Base-by-base conservation (phyloP, 176 grass and related monocot species). In the Stipa capillata region DNA sequence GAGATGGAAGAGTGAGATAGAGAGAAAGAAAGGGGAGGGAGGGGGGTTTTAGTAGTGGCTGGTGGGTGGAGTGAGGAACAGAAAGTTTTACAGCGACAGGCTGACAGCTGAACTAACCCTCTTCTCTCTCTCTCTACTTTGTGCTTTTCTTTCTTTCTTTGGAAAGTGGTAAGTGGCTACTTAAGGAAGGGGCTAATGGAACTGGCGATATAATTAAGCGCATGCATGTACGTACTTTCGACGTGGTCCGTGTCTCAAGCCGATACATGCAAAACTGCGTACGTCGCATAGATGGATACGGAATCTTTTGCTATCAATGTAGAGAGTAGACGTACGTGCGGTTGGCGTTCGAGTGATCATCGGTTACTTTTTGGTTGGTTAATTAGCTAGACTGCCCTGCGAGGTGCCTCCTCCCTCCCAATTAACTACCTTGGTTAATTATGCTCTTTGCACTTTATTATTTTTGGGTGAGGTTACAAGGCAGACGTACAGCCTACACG, bases 151-250 rank as follows among this genome's bases (percentile, higher is more conserved):
- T 36, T 20, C 28, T 51, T 3, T 51, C 69, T 33, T 2, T 14
- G 27, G 42, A 61, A 71, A 72, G 83, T 29, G 12, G 33, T 36
- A 23, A 57, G 50, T 56, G 28, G 3, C 13, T 77, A 33, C 72
- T 72, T 85, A 72, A 34, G 83, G 66, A n/a, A 55, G 20, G 34
- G 65, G 58, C 72, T 85, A 65, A 53, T 79, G 40, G 56, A 76
- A 57, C 36, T 57, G 21, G 60, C 3, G 0, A 52, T 11, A 0
- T 8, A 11, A 72, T 52, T 72, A 72, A 51, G 45, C 31, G 5
- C 69, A 6, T 62, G 29, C 14, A 12, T 33, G 17, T 20, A 49
- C 23, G n/a, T n/a, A n/a, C n/a, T n/a, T n/a, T n/a, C n/a, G n/a
- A n/a, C n/a, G n/a, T n/a, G n/a, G n/a, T n/a, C n/a, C n/a, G n/a